Percentiles rank a stretch among this genome's conserved stretches.
phyloP scores from a whole-genome alignment of 1,284 basidiomycete species.

The Cutaneotrichosporon cyanovorans region DNA sequence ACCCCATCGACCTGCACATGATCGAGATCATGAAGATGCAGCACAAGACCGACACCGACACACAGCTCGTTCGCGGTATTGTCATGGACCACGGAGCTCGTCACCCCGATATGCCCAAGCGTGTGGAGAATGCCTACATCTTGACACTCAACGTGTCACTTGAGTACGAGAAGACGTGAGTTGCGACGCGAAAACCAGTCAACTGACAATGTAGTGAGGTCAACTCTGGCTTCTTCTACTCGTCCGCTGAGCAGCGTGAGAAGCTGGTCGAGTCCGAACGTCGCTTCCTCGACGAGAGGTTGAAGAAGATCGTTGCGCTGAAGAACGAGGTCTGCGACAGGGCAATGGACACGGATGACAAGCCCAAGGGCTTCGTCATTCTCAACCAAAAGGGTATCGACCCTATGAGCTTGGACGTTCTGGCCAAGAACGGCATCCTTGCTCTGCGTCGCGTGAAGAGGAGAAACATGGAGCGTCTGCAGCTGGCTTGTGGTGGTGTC shows the following conservation, averaged over 20 bases:
- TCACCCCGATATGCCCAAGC: constrained; percentile 99
- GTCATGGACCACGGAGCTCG: constrained; percentile 87
- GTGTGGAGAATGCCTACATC: constrained; percentile 93
- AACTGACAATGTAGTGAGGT: constrained; percentile 63
- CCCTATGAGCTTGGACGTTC: constrained; percentile 89
- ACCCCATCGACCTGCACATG: constrained; percentile 98
- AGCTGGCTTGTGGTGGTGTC: constrained; percentile 87
- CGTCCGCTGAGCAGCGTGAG: constrained; percentile 94
- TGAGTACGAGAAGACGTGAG: constrained; percentile 99
- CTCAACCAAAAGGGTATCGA: constrained; percentile 99
- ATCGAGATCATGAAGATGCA: constrained; percentile 99
- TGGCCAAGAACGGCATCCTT: constrained; percentile 94
- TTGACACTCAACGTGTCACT: constrained; percentile 95
- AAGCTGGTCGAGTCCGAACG: constrained; percentile 98
- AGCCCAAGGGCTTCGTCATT: constrained; percentile 79
- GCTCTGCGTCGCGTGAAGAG: constrained; percentile 92
- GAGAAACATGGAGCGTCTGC: constrained; percentile 92
- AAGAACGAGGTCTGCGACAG: constrained; percentile 96
- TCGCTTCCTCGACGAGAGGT: constrained; percentile 85
- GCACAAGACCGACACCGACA: constrained; percentile 95
- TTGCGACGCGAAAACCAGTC: constrained; percentile 19
- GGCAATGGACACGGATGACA: constrained; percentile 58
- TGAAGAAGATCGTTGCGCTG: constrained; percentile 93
- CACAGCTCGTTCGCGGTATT: constrained; percentile 89
- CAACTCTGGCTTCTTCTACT: constrained; percentile 99